Evolutionary conservation across 768 basidiomycete species (phyloP).

Genomic region (Fomitopsis pulvina): DNA sequence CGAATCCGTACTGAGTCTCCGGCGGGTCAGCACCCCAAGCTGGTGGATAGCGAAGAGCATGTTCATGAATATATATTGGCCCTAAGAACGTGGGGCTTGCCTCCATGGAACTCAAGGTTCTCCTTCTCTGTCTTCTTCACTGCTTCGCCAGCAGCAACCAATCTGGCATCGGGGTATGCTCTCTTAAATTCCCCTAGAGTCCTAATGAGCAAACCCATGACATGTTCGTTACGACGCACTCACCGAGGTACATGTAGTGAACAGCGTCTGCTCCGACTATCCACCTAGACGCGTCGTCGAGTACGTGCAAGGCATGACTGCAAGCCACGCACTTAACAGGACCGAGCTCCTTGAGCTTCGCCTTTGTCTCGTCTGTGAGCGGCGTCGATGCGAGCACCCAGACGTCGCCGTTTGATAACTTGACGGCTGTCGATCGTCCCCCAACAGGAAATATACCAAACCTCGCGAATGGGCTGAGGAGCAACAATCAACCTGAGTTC

Average conservation of each 20-base stretch:
- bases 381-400: conserved; percentile 84
- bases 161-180: conserved; percentile 63
- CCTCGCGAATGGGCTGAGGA: conserved; percentile 56
- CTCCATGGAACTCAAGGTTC: conserved; percentile 54
- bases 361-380: conserved; percentile 56
- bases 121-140: conserved; percentile 45
- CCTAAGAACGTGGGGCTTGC: conserved; percentile 30
- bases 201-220: not conserved
- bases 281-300: conserved; percentile 31
- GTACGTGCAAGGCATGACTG: not conserved
- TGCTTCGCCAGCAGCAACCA: conserved; percentile 60
- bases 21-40: conserved; percentile 29
- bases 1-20: conserved; percentile 68
- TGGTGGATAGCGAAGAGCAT: conserved; percentile 1
- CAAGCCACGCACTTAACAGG: conserved; percentile 54
- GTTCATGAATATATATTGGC: not conserved
- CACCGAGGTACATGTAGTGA: conserved; percentile 56
- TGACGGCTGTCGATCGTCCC: conserved; percentile 78
- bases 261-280: conserved; percentile 53
- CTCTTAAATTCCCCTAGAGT: conserved; percentile 52
- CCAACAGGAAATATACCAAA: conserved; percentile 69
- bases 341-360: conserved; percentile 55
- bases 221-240: conserved; percentile 7
- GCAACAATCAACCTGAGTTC: not conserved
- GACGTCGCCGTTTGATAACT: conserved; percentile 57